Percentiles rank a stretch among this genome's conserved stretches.
Conservation (phyloP, 2,329 filamentous ascomycete species). For the Botrytis paeoniae region DNA sequence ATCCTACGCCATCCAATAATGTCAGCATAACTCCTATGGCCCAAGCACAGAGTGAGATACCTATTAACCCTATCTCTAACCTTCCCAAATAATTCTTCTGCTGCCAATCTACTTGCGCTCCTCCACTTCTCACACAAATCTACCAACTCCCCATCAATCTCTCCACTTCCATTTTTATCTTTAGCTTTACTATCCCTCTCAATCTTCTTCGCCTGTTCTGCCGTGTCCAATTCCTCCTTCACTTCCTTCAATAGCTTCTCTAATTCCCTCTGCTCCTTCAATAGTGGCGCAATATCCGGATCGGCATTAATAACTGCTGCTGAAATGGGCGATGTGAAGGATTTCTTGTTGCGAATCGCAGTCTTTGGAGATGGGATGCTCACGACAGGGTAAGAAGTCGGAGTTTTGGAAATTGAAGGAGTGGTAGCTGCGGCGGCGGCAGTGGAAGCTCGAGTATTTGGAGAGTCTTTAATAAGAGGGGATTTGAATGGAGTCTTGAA, state of each 20-base stretch:
- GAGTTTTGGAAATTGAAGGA: constrained; percentile 11
- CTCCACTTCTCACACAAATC: constrained; percentile 60
- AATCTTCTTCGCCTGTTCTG: constrained; percentile 52
- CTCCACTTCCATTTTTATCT: constrained; percentile 44
- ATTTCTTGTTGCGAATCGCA: constrained; percentile 25
- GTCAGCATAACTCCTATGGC: neutral
- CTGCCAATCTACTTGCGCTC: constrained; percentile 56
- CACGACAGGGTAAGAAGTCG: constrained; percentile 8
- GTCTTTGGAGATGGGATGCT: constrained; percentile 17
- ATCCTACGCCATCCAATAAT: constrained; percentile 40
- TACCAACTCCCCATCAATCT: constrained; percentile 55
- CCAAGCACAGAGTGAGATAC: constrained; percentile 23
- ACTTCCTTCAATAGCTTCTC: constrained; percentile 34
- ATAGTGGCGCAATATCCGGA: constrained; percentile 35
- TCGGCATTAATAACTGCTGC: constrained; percentile 35
- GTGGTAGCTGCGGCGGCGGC: constrained; percentile 11
- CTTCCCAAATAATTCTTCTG: constrained; percentile 63
- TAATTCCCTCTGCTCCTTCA: constrained; percentile 38
- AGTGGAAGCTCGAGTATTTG: constrained; percentile 23
- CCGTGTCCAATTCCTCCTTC: constrained; percentile 46
- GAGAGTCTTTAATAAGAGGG: constrained; percentile 23
- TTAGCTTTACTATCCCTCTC: constrained; percentile 37
- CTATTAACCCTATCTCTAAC: constrained; percentile 58
- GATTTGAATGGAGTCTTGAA: constrained; percentile 48
- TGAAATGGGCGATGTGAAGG: constrained; percentile 36